phyloP scores from a whole-genome alignment of 371 early-diverging fungal genomes.

The Zancudomyces culisetae region DNA sequence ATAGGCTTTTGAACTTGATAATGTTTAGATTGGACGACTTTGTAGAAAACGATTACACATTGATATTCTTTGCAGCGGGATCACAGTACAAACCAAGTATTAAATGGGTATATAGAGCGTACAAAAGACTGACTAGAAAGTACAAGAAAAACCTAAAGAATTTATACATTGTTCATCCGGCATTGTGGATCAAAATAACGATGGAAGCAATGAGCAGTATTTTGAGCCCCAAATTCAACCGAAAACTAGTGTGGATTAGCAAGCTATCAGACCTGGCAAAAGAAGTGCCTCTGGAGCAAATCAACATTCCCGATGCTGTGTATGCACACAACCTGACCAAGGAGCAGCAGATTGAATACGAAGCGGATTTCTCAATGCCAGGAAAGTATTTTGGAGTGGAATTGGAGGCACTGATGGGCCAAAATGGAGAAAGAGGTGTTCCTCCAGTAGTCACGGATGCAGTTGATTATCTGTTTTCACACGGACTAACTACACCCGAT shows the following conservation, averaged over 20 bases:
- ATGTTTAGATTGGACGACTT: constrained; percentile 24
- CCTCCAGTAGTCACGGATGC: constrained; percentile 43
- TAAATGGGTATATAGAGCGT: constrained; percentile 72
- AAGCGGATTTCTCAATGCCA: constrained; percentile 6
- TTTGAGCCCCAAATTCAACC: constrained; percentile 72
- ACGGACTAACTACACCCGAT: constrained; percentile 63
- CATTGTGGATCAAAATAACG: constrained; percentile 43
- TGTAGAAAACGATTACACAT: constrained; percentile 72
- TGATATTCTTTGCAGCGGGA: constrained; percentile 69
- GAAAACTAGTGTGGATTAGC: constrained; percentile 61
- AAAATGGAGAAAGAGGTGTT: constrained; percentile 30
- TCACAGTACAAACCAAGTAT: constrained; percentile 57
- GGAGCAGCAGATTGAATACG: constrained; percentile 15
- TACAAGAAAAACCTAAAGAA: constrained; percentile 88
- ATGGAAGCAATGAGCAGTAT: constrained; percentile 44
- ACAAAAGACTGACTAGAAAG: constrained; percentile 53
- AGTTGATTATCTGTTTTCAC: constrained; percentile 29
- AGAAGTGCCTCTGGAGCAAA: constrained; percentile 45
- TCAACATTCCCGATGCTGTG: constrained; percentile 60
- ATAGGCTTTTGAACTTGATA: constrained; percentile 47
- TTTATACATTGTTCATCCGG: constrained; percentile 74
- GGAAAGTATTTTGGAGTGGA: constrained; percentile 35
- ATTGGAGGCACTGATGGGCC: constrained; percentile 44
- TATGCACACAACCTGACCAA: constrained; percentile 36
- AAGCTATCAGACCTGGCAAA: constrained; percentile 43